Evolutionary conservation across 805 yeast species (phyloP), one percentile per base, ranked within the genome.

Genomic region (Saturnispora halmiae): DNA sequence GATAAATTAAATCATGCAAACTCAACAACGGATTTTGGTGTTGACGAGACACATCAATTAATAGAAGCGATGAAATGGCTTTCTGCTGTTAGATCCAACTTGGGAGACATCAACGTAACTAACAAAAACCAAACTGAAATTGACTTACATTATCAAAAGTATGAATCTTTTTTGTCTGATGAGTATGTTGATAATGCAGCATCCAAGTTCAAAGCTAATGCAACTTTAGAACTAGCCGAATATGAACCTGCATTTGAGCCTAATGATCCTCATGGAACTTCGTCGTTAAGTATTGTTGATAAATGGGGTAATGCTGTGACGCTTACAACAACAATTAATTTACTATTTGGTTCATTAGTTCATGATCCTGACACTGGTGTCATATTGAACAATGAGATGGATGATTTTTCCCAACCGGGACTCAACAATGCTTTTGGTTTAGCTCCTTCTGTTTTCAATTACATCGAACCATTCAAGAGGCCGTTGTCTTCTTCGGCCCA

Each of bases 11-110:
- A 53, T 6, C 42, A 40, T 1, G 64, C 59, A 32, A 48, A 47
- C 10, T 40, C 41, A 8, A 53, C 49, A 4, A 41, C 32, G 13
- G 83, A 77, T 47, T 66, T 70, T 52, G 54, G 56, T 20, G 66
- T 69, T 7, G 44, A 71, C 10, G 68, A 73, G 11, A 65, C 77
- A 2, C 96, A 84, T 52, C 67, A 83, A 41, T 55, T 86, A 6
- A 64, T 86, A 9, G 98, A 90, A 60, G 64, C 82, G 3, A 85
- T 90, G 94, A 90, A 90, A 60, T 90, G 96, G 95, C 72, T 86
- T 73, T 84, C 88, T 0, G 72, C 90, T 10, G 90, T 81, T 0
- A 69, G 96, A 47, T 76, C 88, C n/a, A 73, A 85, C 50, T 67
- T 90, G 20, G 97, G 97, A 0, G 96, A 86, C 52, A 51, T 64